Conservation (phyloP, 2,329 filamentous ascomycete genomes). For the Fusarium sp. region DNA sequence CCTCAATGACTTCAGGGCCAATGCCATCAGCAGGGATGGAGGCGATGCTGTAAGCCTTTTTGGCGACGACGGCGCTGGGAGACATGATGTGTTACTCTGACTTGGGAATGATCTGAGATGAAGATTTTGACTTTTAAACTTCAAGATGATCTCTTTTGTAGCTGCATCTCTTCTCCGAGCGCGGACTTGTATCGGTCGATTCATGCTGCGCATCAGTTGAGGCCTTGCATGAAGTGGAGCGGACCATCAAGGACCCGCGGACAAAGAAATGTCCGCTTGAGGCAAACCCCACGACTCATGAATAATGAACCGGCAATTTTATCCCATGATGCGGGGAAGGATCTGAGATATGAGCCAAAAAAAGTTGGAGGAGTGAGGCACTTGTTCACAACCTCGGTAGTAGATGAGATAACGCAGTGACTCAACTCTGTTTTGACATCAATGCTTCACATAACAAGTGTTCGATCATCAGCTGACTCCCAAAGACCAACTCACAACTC, state of each 20-base stretch:
- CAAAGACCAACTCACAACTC: neutral
- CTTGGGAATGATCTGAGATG: neutral
- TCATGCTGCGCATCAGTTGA: constrained; percentile 14
- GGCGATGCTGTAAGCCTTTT: constrained; percentile 63
- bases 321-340: constrained; percentile 1
- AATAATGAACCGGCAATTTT: neutral
- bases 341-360: neutral
- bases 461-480: neutral
- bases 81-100: constrained; percentile 31
- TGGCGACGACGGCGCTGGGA: constrained; percentile 34
- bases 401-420: neutral
- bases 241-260: constrained; percentile 30
- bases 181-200: constrained; percentile 20
- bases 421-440: neutral
- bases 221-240: neutral
- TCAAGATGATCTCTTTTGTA: constrained; percentile 27
- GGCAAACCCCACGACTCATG: neutral
- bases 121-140: neutral
- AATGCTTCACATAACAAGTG: neutral
- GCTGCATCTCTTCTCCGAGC: constrained; percentile 1
- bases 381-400: neutral
- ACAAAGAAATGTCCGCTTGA: constrained; percentile 21
- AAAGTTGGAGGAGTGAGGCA: constrained; percentile 1
- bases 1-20: constrained; percentile 71
- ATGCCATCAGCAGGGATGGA: constrained; percentile 74